phyloP scores from a whole-genome alignment of 495 filamentous ascomycete genomes.

The Elaphomyces granulatus region DNA sequence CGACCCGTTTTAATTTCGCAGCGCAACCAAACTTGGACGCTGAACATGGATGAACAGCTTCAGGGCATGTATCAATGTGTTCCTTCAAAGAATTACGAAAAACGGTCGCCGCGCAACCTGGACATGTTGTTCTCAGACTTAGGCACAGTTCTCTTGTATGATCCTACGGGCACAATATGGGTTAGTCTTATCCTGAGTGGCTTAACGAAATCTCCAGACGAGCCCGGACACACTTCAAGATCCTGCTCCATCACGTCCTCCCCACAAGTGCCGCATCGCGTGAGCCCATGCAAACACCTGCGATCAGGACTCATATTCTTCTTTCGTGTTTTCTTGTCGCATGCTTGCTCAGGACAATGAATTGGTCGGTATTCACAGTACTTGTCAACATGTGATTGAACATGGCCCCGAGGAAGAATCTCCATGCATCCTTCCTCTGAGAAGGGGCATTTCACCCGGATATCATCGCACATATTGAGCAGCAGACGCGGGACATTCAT shows the following conservation, averaged over 20 bases:
- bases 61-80: constrained; percentile 39
- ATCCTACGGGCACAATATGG: constrained; percentile 14
- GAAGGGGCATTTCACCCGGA: constrained; percentile 60
- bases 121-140: constrained; percentile 34
- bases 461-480: constrained; percentile 56
- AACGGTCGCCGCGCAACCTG: constrained; percentile 36
- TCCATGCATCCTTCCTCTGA: constrained; percentile 45
- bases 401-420: constrained; percentile 46
- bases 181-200: background rate
- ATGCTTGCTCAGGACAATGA: constrained; percentile 42
- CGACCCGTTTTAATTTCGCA: constrained; percentile 32
- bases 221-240: constrained; percentile 32
- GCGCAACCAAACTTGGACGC: constrained; percentile 45
- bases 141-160: constrained; percentile 39
- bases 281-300: constrained; percentile 42
- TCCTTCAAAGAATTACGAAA: constrained; percentile 32
- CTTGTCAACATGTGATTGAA: constrained; percentile 58
- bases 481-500: constrained; percentile 39
- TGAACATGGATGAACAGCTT: constrained; percentile 37
- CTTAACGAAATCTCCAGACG: background rate
- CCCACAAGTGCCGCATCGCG: constrained; percentile 40
- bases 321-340: constrained; percentile 35
- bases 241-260: constrained; percentile 42
- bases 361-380: constrained; percentile 57
- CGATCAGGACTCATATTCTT: constrained; percentile 26